Conservation (phyloP, 2,329 filamentous ascomycete species). For the Aspergillus fijiensis region DNA sequence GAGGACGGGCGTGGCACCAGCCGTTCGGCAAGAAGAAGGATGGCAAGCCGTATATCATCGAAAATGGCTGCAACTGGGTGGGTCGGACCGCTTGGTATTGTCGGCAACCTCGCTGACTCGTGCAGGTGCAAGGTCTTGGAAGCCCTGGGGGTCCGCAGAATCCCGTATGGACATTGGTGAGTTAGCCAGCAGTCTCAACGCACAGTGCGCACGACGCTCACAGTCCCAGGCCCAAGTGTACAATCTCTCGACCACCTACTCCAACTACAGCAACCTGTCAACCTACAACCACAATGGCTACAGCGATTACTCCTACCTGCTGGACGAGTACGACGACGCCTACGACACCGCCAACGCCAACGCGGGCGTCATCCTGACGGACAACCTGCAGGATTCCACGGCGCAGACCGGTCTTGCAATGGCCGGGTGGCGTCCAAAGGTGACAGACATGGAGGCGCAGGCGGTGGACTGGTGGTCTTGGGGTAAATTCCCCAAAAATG, state of each 20-base stretch:
- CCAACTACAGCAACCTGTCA: constrained; percentile 57
- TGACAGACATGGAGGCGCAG: constrained; percentile 53
- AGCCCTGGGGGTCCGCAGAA: constrained; percentile 43
- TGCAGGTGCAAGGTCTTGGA: constrained; percentile 45
- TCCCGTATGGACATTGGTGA: constrained; percentile 55
- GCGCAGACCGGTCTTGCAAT: constrained; percentile 57
- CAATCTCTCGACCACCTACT: constrained; percentile 56
- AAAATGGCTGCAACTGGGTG: constrained; percentile 68
- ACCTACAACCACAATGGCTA: constrained; percentile 61
- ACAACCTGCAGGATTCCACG: constrained; percentile 63
- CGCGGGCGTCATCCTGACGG: constrained; percentile 56
- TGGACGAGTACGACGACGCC: constrained; percentile 52
- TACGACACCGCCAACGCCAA: constrained; percentile 50
- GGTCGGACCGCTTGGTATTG: not conserved
- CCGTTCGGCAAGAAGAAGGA: constrained; percentile 54
- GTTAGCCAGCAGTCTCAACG: not conserved
- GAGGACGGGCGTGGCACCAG: constrained; percentile 59
- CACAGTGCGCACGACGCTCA: not conserved
- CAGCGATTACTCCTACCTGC: constrained; percentile 50
- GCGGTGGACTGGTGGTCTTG: constrained; percentile 60
- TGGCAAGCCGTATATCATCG: constrained; percentile 57
- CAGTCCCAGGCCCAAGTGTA: constrained; percentile 55
- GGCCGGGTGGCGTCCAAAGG: constrained; percentile 61
- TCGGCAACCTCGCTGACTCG: not conserved
- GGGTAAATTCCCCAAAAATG: not conserved